Base-by-base conservation (phyloP, 306 rosid species). In the Quillaja saponaria region DNA sequence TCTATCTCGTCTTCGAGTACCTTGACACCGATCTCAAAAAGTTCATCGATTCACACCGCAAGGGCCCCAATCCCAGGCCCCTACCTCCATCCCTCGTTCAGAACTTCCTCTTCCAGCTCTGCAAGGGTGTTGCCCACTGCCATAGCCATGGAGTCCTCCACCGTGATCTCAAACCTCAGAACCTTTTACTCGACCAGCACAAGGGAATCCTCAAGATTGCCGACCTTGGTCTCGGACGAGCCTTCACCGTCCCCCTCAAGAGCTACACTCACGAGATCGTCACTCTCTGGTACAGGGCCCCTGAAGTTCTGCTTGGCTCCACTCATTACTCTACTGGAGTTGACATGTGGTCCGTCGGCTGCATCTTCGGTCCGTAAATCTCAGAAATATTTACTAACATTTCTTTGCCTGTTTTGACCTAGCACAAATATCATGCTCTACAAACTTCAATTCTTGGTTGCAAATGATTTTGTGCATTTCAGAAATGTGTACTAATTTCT, bases 321-420 rank as follows among this genome's bases (percentile, higher is more conserved):
- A 71, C 95, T 2, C 95, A 86, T 44, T 91, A 91, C 73, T 91
- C 97, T 54, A 91, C 97, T 20, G 95, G 81, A 3, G 97, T 91
- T 38, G 97, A 91, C 63, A 91, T 91, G 71, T 91, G 97, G 97
- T 92, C 96, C 6, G 98, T 88, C 34, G 98, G 98, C 6, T 92
- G 98, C 71, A 92, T 92, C 14, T 92, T 92, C 13, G 96, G 96
- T 81, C 35, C 21, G 41, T 13, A 8, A 14, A 11, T 52, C 10
- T 19, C 2, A n/a, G n/a, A n/a, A n/a, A n/a, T n/a, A n/a, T n/a
- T n/a, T n/a, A n/a, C n/a, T n/a, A n/a, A n/a, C n/a, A 47, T 14
- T 48, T 4, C 2, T 21, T 19, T 6, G 0, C 8, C 50, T 55
- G 46, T 44, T 34, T 34, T 37, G 10, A 5, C 15, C 10, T 47